A percentile compares a stretch with the other conserved stretches of the same genome.
Conservation (phyloP, 2,329 filamentous ascomycete genomes). For the Cladorrhinum sp. region DNA sequence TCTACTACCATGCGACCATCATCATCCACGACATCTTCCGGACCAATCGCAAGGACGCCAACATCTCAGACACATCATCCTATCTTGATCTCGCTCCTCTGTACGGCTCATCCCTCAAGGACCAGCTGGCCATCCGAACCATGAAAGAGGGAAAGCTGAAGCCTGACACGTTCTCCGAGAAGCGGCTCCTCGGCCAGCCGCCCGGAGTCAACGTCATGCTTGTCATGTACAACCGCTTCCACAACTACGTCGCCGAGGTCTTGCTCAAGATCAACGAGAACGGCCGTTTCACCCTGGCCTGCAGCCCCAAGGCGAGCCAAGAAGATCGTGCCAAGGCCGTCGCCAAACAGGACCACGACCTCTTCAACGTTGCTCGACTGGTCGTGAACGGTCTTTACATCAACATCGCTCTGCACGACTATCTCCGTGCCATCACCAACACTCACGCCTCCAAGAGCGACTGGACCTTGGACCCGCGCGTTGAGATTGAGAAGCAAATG, state of each 20-base stretch:
- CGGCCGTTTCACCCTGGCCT: constrained; percentile 54
- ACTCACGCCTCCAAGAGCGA: constrained; percentile 56
- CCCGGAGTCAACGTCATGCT: constrained; percentile 66
- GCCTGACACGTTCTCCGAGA: constrained; percentile 67
- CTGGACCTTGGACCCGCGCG: constrained; percentile 63
- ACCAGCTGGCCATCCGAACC: constrained; percentile 62
- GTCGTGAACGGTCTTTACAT: constrained; percentile 54
- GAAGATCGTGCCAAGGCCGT: constrained; percentile 25
- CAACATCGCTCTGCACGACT: constrained; percentile 57
- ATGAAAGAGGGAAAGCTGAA: constrained; percentile 66
- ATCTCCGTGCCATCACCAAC: constrained; percentile 59
- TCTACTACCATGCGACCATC: constrained; percentile 73
- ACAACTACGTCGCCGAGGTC: constrained; percentile 64
- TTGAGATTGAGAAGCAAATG: constrained; percentile 49
- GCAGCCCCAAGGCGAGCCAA: constrained; percentile 21
- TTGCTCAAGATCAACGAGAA: constrained; percentile 65
- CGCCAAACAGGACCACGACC: constrained; percentile 47
- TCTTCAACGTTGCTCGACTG: constrained; percentile 56
- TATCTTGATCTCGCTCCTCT: constrained; percentile 72
- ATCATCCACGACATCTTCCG: constrained; percentile 62
- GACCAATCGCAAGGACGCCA: constrained; percentile 60
- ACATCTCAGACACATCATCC: constrained; percentile 65
- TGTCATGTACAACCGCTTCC: constrained; percentile 67
- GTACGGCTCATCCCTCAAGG: constrained; percentile 64
- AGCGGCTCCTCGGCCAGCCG: constrained; percentile 62